phyloP scores from a whole-genome alignment of 2,329 filamentous ascomycete species.

The Sordariomycetes sp. region DNA sequence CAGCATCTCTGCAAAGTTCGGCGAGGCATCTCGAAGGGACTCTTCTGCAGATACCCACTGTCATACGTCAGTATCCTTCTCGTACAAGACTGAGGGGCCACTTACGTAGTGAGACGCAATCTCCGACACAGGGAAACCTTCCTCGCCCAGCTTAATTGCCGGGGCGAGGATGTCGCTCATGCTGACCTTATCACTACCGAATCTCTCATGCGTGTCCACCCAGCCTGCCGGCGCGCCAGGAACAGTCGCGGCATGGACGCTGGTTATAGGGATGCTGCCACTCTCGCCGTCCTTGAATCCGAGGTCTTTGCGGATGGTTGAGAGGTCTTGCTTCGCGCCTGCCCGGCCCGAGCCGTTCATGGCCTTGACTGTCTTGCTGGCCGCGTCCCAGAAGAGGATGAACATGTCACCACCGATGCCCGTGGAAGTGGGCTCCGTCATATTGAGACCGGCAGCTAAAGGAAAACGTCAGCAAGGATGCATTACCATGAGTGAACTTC shows the following conservation, averaged over 20 bases:
- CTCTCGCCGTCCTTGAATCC: conserved; percentile 48
- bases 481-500: no score
- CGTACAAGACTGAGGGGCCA: conserved; percentile 8
- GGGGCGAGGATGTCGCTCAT: conserved; percentile 72
- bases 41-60: conserved; percentile 66
- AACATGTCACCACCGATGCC: conserved; percentile 98
- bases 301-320: conserved; percentile 61
- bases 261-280: conserved; percentile 61
- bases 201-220: conserved; percentile 79
- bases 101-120: conserved; percentile 60
- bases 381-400: conserved; percentile 82
- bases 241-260: conserved; percentile 74
- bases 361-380: conserved; percentile 71
- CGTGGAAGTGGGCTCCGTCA: conserved; percentile 87
- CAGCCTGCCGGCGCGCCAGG: conserved; percentile 90
- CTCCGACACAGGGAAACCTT: conserved; percentile 85
- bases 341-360: conserved; percentile 92
- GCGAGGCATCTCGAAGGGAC: conserved; percentile 61
- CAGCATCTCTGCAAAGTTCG: conserved; percentile 80
- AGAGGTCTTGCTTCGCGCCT: conserved; percentile 58
- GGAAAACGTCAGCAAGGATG: not conserved
- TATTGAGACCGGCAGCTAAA: conserved; percentile 77
- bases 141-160: conserved; percentile 76
- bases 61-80: conserved; percentile 2
- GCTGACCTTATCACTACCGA: conserved; percentile 78